phyloP scores from a whole-genome alignment of 108 stramenopile genomes.

The Stephanodiscus minutulus region DNA sequence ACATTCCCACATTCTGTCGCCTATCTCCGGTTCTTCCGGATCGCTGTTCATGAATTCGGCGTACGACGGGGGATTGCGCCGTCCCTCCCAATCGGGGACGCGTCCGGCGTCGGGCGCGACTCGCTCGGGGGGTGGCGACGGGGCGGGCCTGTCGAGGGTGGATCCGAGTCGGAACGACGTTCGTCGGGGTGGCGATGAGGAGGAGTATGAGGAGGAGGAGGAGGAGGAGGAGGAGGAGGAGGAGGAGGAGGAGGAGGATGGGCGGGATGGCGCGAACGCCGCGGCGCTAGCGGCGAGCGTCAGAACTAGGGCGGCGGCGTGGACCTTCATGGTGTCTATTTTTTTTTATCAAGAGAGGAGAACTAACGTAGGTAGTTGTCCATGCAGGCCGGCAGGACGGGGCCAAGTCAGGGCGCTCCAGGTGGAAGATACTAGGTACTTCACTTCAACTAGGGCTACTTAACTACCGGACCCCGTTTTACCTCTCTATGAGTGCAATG shows the following conservation, averaged over 20 bases:
- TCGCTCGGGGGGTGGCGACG: constrained; percentile 53
- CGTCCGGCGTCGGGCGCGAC: constrained; percentile 75
- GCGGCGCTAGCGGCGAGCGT: constrained; percentile 33
- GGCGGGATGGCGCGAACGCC: constrained; percentile 46
- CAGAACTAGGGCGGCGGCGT: constrained; percentile 51
- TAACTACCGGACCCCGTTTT: too few species aligned
- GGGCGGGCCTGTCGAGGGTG: constrained; percentile 25
- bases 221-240: too few species aligned
- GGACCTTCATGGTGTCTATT: constrained; percentile 52
- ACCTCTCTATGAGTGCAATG: too few species aligned
- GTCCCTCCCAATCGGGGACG: constrained; percentile 79
- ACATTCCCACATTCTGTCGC: constrained; percentile 85
- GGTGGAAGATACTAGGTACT: too few species aligned
- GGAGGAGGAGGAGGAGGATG: background rate
- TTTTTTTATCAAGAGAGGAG: too few species aligned
- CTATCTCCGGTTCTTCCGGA: constrained; percentile 66
- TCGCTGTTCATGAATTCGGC: constrained; percentile 79
- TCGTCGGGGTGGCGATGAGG: too few species aligned
- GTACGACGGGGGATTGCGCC: constrained; percentile 52
- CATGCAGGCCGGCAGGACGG: too few species aligned
- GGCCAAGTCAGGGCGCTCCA: too few species aligned
- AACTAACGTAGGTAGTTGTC: too few species aligned
- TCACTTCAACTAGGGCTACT: too few species aligned
- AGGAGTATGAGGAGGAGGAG: too few species aligned
- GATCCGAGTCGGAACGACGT: constrained; percentile 14